phyloP scores from a whole-genome alignment of 352 stramenopile genomes.

The Pelagophyceae sp. region DNA sequence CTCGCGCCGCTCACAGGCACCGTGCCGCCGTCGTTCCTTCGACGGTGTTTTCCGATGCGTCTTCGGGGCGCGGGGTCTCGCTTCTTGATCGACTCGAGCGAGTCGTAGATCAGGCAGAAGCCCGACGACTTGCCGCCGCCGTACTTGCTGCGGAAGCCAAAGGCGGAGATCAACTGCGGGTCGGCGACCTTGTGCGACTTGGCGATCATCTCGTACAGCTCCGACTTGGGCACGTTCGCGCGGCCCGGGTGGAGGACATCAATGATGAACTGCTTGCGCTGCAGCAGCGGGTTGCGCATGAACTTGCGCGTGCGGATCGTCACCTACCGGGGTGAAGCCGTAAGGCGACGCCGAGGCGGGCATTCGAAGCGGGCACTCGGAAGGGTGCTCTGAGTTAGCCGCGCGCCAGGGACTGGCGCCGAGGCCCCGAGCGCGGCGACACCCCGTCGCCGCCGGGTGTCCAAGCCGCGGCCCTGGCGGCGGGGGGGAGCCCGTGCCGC shows the following conservation, averaged over 20 bases:
- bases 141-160: constrained; percentile 94
- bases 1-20: too few relatives aligned
- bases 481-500: too few relatives aligned
- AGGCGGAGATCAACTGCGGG: constrained; percentile 86
- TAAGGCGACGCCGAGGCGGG: too few relatives aligned
- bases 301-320: constrained; percentile 98
- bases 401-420: too few relatives aligned
- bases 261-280: constrained; percentile 94
- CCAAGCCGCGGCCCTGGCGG: too few relatives aligned
- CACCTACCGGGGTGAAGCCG: constrained; percentile 85
- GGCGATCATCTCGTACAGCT: constrained; percentile 93
- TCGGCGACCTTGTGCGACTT: constrained; percentile 94
- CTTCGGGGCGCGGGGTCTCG: too few relatives aligned
- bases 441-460: too few relatives aligned
- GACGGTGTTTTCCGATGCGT: too few relatives aligned
- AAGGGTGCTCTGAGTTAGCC: too few relatives aligned
- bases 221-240: constrained; percentile 89
- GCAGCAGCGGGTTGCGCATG: constrained; percentile 92
- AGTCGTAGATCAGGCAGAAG: constrained; percentile 98
- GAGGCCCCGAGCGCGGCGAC: too few relatives aligned
- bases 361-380: too few relatives aligned
- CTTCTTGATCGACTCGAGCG: constrained; percentile 91
- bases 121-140: constrained; percentile 92
- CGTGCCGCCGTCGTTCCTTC: too few relatives aligned
- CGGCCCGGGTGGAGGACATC: constrained; percentile 95